Percentiles rank a stretch among this genome's conserved stretches.
Evolutionary conservation across 2,329 filamentous ascomycete genomes (phyloP).

Genomic region (Ceratocystis papillata): DNA sequence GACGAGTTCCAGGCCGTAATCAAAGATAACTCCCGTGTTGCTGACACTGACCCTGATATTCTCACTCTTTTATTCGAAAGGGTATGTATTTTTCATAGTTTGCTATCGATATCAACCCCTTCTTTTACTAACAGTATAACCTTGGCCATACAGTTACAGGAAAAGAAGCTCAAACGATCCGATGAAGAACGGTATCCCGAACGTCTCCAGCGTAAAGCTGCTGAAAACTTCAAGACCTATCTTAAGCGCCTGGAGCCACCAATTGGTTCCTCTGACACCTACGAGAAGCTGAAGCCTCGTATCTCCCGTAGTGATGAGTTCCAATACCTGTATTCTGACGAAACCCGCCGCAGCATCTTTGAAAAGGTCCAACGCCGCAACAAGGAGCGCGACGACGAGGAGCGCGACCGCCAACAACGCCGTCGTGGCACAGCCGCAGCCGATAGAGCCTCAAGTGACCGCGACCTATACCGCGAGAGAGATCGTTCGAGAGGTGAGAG

Average conservation of each 20-base stretch:
- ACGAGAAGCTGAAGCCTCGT: constrained; percentile 73
- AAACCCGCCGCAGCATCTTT: constrained; percentile 71
- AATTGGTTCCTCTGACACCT: constrained; percentile 65
- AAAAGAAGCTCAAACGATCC: constrained; percentile 69
- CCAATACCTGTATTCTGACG: constrained; percentile 69
- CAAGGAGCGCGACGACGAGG: constrained; percentile 85
- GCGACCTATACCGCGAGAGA: constrained; percentile 48
- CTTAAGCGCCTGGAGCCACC: constrained; percentile 88
- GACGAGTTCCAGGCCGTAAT: constrained; percentile 79
- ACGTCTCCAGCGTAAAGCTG: constrained; percentile 70
- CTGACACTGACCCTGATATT: constrained; percentile 71
- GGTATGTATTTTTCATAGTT: constrained; percentile 37
- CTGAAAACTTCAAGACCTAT: constrained; percentile 72
- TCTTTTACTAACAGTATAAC: constrained; percentile 6
- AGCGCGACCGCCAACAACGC: constrained; percentile 46
- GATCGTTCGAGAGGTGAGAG: constrained; percentile 50
- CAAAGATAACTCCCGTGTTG: constrained; percentile 76
- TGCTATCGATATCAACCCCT: neutral
- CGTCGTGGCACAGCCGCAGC: constrained; percentile 37
- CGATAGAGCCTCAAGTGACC: constrained; percentile 45
- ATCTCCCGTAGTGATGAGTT: constrained; percentile 77
- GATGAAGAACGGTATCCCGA: constrained; percentile 81
- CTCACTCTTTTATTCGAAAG: constrained; percentile 75
- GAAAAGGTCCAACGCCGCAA: constrained; percentile 84
- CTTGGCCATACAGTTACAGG: constrained; percentile 50